These are phyloP conservation scores for Tolypocladium capitatum DNA, from an alignment of 2,329 filamentous ascomycete genomes.

Conservation along the genomic window DNA sequence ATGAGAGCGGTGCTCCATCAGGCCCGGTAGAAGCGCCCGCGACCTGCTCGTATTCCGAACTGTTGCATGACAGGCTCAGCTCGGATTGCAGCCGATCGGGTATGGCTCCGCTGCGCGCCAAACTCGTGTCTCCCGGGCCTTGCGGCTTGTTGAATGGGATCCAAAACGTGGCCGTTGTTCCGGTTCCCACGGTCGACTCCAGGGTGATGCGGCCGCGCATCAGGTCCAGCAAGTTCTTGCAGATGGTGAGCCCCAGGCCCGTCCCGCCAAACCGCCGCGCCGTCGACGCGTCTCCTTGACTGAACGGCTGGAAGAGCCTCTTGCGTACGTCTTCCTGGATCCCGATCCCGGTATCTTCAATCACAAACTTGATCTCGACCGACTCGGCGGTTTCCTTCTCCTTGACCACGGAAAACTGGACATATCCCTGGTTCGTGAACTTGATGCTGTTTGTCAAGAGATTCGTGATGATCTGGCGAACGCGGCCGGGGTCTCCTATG, in stretches of 20 bases:
- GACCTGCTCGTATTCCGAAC: conserved; percentile 46
- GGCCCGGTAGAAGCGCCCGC: conserved; percentile 25
- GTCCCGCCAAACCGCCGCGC: conserved; percentile 69
- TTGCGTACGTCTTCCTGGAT: conserved; percentile 66
- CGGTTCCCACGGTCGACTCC: conserved; percentile 51
- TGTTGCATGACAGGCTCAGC: conserved; percentile 51
- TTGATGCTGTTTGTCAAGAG: conserved; percentile 66
- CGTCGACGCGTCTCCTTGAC: conserved; percentile 69
- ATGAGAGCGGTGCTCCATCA: conserved; percentile 13
- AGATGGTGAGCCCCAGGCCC: conserved; percentile 65
- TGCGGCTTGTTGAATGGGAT: conserved; percentile 65
- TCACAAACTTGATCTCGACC: conserved; percentile 55
- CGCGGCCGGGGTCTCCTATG: conserved; percentile 70
- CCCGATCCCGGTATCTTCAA: conserved; percentile 70
- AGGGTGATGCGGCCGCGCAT: conserved; percentile 67
- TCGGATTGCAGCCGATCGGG: conserved; percentile 55
- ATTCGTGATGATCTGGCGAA: conserved; percentile 75
- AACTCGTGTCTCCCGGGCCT: conserved; percentile 27
- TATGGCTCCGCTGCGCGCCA: conserved; percentile 50
- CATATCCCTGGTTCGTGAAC: conserved; percentile 56
- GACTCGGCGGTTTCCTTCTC: conserved; percentile 50
- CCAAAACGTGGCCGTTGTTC: conserved; percentile 64
- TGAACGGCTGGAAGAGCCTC: conserved; percentile 66
- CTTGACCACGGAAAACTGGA: conserved; percentile 52
- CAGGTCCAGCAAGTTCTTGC: conserved; percentile 65